phyloP scores from a whole-genome alignment of 2,329 filamentous ascomycete genomes.

The Curvularia hawaiiensis region DNA sequence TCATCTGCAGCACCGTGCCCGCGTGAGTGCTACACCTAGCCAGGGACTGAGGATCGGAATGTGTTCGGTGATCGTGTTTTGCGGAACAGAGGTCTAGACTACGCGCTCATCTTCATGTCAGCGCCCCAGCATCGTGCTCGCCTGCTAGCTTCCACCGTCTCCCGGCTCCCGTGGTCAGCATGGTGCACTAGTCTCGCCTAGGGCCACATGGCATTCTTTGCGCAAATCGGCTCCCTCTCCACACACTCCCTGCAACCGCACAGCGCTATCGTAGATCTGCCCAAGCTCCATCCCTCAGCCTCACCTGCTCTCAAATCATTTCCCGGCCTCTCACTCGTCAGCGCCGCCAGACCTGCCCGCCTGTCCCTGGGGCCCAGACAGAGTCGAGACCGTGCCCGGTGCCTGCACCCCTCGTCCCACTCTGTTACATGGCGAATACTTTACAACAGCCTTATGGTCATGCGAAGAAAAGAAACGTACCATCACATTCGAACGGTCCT shows the following conservation, averaged over 20 bases:
- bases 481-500: not conserved
- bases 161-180: conserved; percentile 3
- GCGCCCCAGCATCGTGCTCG: conserved; percentile 4
- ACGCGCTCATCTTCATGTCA: conserved; percentile 1
- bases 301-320: not conserved
- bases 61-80: conserved; percentile 9
- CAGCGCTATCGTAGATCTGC: conserved; percentile 9
- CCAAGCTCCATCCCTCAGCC: conserved; percentile 4
- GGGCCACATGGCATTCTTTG: not conserved
- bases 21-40: conserved; percentile 1
- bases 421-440: not conserved
- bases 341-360: not conserved
- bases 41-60: conserved; percentile 11
- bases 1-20: conserved; percentile 6
- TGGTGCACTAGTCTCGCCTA: not conserved
- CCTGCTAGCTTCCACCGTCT: conserved; percentile 7
- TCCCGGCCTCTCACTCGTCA: too few relatives aligned
- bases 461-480: not conserved
- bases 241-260: conserved; percentile 1
- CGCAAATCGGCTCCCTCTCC: conserved; percentile 10
- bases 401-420: not conserved
- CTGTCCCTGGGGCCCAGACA: not conserved
- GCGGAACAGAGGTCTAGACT: conserved; percentile 5
- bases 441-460: not conserved
- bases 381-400: not conserved